phyloP scores from a whole-genome alignment of 805 yeast genomes.

The Isabelozyma pseudorhagii region DNA sequence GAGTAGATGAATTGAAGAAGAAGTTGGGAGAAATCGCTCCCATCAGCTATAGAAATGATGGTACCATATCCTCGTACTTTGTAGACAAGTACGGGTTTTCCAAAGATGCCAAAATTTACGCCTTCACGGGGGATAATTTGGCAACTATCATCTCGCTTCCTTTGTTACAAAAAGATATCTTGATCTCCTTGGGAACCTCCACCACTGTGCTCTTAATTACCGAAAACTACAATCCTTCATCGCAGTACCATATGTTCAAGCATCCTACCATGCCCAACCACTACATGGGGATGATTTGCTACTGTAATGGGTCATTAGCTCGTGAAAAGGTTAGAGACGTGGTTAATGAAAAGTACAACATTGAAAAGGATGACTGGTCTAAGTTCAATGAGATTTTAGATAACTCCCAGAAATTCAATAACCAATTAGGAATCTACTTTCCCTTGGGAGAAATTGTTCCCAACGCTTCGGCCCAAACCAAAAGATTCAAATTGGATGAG shows the following conservation, averaged over 20 bases:
- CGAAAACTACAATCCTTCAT: slow-evolving; percentile 70
- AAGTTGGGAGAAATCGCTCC: slow-evolving; percentile 57
- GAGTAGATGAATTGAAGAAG: slow-evolving; percentile 37
- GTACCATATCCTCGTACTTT: slow-evolving; percentile 59
- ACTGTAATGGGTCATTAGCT: slow-evolving; percentile 87
- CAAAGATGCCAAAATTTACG: slow-evolving; percentile 54
- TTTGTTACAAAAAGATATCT: slow-evolving; percentile 66
- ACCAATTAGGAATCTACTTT: slow-evolving; percentile 73
- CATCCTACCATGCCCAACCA: slow-evolving; percentile 78
- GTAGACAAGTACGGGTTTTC: slow-evolving; percentile 61
- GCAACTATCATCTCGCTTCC: slow-evolving; percentile 87
- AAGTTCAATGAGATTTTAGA: slow-evolving; percentile 57
- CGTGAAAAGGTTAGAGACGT: slow-evolving; percentile 71
- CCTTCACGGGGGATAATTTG: slow-evolving; percentile 89
- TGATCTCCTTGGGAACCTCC: slow-evolving; percentile 86
- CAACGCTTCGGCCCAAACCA: slow-evolving; percentile 62
- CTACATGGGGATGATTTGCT: slow-evolving; percentile 94
- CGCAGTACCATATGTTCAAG: slow-evolving; percentile 78
- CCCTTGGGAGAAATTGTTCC: slow-evolving; percentile 93
- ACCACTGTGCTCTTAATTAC: slow-evolving; percentile 85
- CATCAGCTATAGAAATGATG: slow-evolving; percentile 48
- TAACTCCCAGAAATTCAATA: slow-evolving; percentile 27
- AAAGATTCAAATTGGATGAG: slow-evolving; percentile 43
- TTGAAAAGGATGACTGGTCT: slow-evolving; percentile 48
- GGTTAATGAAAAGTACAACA: slow-evolving; percentile 45